Evolutionary conservation across 768 basidiomycete genomes (phyloP), one percentile per base, ranked within the genome.

Genomic region (Rhizopogon roseolus): DNA sequence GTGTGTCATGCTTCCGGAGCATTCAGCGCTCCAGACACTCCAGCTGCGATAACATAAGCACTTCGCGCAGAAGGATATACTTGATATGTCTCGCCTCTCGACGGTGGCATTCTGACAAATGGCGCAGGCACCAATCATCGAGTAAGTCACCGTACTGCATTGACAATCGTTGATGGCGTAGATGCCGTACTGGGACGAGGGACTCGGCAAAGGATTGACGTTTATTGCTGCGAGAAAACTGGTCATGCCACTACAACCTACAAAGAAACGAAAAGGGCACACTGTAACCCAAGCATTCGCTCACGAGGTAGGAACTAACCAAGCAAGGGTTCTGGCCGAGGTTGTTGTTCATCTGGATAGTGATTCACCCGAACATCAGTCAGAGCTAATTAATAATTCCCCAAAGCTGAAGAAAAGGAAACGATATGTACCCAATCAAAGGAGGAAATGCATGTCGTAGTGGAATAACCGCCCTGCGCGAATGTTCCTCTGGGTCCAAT

Each of bases 121-220:
- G n/a, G 73, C 80, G 65, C 84, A 85, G 6, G 84, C 82, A 54
- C 76, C 78, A 57, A 83, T 71, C 25, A 79, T 56, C 10, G 75
- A 78, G 56, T 84, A 85, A 2, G 75, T 75, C 32, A 83, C 77
- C 8, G 81, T 75, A 60, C 71, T 84, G 61, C 84, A 85, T 57
- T 76, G 73, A 55, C 84, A 84, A 5, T 66, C 52, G 41, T 73
- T 64, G 52, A 54, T 9, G 28, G 63, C 37, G 42, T 50, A 40
- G 27, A 25, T 48, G 55, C 8, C 28, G 4, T 6, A 4, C 64
- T 68, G 66, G 82, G 62, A 63, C 71, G 53, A 66, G 38, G 28
- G 71, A 37, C 55, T 58, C 0, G 78, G 76, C 19, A 83, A 66
- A 3, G 67, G 8, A 51, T 69, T 48, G 4, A 82, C 68, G 16